phyloP scores from a whole-genome alignment of 768 basidiomycete genomes.

The Amanita rimosa region DNA sequence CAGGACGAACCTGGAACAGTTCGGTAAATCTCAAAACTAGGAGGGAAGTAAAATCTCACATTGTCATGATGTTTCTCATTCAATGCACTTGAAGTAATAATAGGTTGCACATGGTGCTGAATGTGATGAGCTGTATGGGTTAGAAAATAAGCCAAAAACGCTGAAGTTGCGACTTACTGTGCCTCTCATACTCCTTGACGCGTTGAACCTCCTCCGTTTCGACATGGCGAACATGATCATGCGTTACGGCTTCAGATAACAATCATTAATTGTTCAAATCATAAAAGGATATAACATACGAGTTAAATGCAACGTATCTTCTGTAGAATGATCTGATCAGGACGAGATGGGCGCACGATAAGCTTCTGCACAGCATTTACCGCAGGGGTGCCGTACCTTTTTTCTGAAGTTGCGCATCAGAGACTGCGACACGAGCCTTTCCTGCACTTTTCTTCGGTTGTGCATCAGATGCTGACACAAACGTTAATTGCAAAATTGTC shows the following conservation, averaged over 20 bases:
- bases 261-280: not conserved
- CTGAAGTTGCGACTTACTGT: slow-evolving; percentile 15
- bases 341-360: slow-evolving; percentile 10
- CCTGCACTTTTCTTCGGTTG: not conserved
- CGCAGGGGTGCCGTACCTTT: not conserved
- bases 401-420: no score
- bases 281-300: slow-evolving; percentile 8
- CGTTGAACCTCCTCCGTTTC: slow-evolving; percentile 21
- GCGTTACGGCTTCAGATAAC: slow-evolving; percentile 14
- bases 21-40: not conserved
- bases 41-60: slow-evolving; percentile 8
- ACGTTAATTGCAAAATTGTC: not conserved
- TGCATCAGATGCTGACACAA: not conserved
- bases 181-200: slow-evolving; percentile 21
- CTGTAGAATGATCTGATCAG: slow-evolving; percentile 9
- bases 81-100: slow-evolving; percentile 15
- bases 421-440: not conserved
- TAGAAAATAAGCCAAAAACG: not conserved
- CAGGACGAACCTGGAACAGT: slow-evolving; percentile 15
- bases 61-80: slow-evolving; percentile 16
- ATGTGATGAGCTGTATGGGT: slow-evolving; percentile 21
- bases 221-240: slow-evolving; percentile 17
- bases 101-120: slow-evolving; percentile 26
- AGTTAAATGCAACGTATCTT: slow-evolving; percentile 14
- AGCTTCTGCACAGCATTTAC: slow-evolving; percentile 3